Conservation (phyloP, 2,329 filamentous ascomycete genomes). For the Chaetomium globosum region DNA sequence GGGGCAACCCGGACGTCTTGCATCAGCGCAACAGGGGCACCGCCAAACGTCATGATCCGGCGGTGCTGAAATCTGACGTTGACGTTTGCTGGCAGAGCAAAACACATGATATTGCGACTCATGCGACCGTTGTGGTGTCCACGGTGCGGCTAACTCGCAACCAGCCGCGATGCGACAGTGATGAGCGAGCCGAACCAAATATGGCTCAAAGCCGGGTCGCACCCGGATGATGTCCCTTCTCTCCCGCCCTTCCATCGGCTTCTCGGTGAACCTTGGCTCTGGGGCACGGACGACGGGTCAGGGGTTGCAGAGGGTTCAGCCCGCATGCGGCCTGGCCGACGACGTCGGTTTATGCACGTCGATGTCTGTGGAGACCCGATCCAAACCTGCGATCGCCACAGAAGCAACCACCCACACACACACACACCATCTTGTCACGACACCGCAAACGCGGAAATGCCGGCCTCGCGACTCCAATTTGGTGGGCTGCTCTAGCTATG, state of each 20-base stretch:
- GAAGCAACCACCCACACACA: neutral
- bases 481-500: neutral
- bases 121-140: conserved; percentile 37
- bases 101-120: conserved; percentile 37
- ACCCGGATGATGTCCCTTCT: conserved; percentile 30
- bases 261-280: conserved; percentile 26
- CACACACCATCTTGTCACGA: neutral
- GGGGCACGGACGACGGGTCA: conserved; percentile 21
- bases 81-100: conserved; percentile 11
- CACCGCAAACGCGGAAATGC: conserved; percentile 8
- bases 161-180: conserved; percentile 26
- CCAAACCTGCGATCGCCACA: conserved; percentile 17
- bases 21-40: neutral
- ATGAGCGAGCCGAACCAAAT: conserved; percentile 35
- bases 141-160: conserved; percentile 16
- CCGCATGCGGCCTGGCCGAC: conserved; percentile 25
- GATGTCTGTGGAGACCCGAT: conserved; percentile 26
- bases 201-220: conserved; percentile 27
- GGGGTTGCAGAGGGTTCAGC: conserved; percentile 11
- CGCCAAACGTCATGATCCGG: neutral
- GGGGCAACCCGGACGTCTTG: conserved; percentile 1
- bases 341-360: conserved; percentile 30
- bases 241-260: conserved; percentile 27
- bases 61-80: conserved; percentile 15
- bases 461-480: conserved; percentile 5